Evolutionary conservation across 1,284 basidiomycete species (phyloP), one percentile per base, ranked within the genome.

Genomic region (Cutaneotrichosporon sp.): DNA sequence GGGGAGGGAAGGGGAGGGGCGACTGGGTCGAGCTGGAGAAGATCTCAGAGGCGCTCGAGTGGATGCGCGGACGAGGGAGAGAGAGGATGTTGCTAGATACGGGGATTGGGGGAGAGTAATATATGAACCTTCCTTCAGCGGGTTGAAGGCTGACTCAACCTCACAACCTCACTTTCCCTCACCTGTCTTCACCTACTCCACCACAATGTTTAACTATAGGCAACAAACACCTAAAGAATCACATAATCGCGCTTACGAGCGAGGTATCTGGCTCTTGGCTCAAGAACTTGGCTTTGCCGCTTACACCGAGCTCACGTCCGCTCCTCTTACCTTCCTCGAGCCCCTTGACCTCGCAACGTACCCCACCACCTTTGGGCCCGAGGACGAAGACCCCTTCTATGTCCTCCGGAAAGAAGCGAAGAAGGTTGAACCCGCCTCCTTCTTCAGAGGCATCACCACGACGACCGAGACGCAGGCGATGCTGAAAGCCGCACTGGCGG

Each of bases 41-140:
- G 76, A 84, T 90, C 2, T 85, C 86, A 0, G 86, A 89, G 69
- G 87, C 88, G 0, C 82, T 90, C 4, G 86, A 87, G 53, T 86
- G 86, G 78, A 86, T 90, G 86, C 82, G 81, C 59, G 76, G 76
- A 60, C 69, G 72, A 52, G 74, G 86, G 4, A 81, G 86, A 53
- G 86, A 87, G 66, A 76, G 81, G 51, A 83, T 84, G 68, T 81
- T 90, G 14, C 79, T 86, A 7, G 85, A 88, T 69, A 85, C 88
- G 80, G 88, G 89, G 0, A 86, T 90, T 38, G 88, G 88, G 66
- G 55, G 55, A 34, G 53, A 36, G 53, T 34, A 18, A 38, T 38
- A 36, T 9, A 8, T 32, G 51, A 1, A 53, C 51, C 51, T 53
- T 53, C 31, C 36, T 31, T 21, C 18, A 26, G n/a, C 13, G 5